Evolutionary conservation across 331 rosid species (phyloP).

Genomic region (Ulmus americana): DNA sequence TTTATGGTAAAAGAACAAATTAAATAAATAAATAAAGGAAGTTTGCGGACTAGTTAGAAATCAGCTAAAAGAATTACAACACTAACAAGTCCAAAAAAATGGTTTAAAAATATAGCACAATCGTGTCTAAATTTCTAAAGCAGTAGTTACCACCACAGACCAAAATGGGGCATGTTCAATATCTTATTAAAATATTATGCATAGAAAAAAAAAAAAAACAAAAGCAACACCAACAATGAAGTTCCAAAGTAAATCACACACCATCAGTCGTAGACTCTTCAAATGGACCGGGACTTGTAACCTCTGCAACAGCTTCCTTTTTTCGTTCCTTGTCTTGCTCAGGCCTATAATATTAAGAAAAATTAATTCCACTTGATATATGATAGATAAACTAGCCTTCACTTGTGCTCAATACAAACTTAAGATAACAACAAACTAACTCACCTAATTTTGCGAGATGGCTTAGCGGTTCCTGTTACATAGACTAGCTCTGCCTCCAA

Average conservation of each 20-base stretch:
- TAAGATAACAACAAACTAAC: constrained; percentile 10
- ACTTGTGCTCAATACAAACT: not conserved
- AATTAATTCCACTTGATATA: constrained; percentile 9
- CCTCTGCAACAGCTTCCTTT: constrained; percentile 65
- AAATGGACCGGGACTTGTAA: constrained; percentile 64
- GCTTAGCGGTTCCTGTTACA: too few relatives aligned
- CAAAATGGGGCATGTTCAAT: not conserved
- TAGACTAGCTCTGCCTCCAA: too few relatives aligned
- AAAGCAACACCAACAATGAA: constrained; percentile 12
- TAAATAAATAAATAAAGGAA: not conserved
- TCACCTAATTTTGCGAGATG: constrained; percentile 70
- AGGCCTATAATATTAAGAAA: constrained; percentile 45
- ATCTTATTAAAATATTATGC: not conserved
- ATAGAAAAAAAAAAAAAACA: not conserved
- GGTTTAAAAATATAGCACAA: not conserved
- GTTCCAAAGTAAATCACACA: constrained; percentile 28
- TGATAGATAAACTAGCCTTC: not conserved
- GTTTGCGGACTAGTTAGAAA: not conserved
- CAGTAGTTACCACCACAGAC: not conserved
- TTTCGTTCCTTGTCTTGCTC: constrained; percentile 98
- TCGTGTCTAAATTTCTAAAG: not conserved
- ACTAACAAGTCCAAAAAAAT: not conserved
- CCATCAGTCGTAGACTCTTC: constrained; percentile 70
- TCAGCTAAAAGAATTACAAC: constrained; percentile 2
- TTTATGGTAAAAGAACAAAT: not conserved